phyloP scores from a whole-genome alignment of 768 basidiomycete species.

The Mycena latifolia region DNA sequence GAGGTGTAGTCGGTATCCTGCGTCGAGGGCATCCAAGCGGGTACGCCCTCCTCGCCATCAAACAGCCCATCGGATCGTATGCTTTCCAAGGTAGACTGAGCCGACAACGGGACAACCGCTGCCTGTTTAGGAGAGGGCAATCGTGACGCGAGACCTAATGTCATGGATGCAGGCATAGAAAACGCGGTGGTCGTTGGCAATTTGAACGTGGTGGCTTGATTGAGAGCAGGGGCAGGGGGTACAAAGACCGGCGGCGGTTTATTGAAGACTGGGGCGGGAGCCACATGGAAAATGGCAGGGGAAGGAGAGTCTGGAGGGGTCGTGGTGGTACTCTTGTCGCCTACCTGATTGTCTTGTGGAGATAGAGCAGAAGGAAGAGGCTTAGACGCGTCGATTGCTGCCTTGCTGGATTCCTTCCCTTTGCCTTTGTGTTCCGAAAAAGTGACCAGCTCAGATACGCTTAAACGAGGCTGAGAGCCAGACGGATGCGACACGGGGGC shows the following conservation, averaged over 20 bases:
- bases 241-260: slow-evolving; percentile 66
- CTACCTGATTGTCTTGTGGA: neutral
- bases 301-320: slow-evolving; percentile 73
- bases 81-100: slow-evolving; percentile 69
- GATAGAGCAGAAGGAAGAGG: slow-evolving; percentile 13
- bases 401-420: slow-evolving; percentile 44
- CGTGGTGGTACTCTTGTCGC: slow-evolving; percentile 60
- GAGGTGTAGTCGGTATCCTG: slow-evolving; percentile 71
- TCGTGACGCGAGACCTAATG: slow-evolving; percentile 57
- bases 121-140: slow-evolving; percentile 44
- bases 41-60: slow-evolving; percentile 56
- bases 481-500: slow-evolving; percentile 9
- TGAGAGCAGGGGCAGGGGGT: slow-evolving; percentile 51
- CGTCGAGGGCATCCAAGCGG: slow-evolving; percentile 69
- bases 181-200: slow-evolving; percentile 51
- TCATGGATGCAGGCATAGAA: slow-evolving; percentile 58
- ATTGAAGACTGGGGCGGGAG: slow-evolving; percentile 68
- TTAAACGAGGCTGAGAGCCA: slow-evolving; percentile 53
- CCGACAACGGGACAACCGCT: slow-evolving; percentile 50
- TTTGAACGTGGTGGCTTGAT: slow-evolving; percentile 49
- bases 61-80: slow-evolving; percentile 64
- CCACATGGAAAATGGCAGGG: slow-evolving; percentile 47
- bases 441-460: slow-evolving; percentile 72
- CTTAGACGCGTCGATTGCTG: neutral
- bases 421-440: slow-evolving; percentile 52